A percentile compares a stretch with the other conserved stretches of the same genome.
These are phyloP conservation scores for Trichoderma arundinaceum DNA, from an alignment of 2,329 filamentous ascomycete species.

Conservation along the genomic window DNA sequence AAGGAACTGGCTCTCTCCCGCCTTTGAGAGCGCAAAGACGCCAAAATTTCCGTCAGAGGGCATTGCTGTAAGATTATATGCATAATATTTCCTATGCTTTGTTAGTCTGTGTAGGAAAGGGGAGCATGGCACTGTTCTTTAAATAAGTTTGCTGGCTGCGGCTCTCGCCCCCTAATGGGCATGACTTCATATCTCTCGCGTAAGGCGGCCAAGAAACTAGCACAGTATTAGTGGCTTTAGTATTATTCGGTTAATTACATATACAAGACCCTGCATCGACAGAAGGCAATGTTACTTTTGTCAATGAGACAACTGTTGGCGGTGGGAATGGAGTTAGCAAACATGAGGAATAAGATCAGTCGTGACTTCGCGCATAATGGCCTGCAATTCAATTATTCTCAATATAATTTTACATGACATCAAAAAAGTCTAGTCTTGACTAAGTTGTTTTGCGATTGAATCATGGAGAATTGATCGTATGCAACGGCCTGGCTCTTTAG, in stretches of 20 bases:
- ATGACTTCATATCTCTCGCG: too few relatives aligned
- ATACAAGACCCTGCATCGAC: not conserved
- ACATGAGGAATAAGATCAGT: too few relatives aligned
- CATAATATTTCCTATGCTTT: not conserved
- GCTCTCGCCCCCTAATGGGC: conserved; percentile 5
- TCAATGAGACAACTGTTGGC: not conserved
- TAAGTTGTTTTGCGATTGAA: too few relatives aligned
- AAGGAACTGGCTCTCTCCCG: not conserved
- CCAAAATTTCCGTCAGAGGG: conserved; percentile 16
- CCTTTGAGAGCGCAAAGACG: conserved; percentile 20
- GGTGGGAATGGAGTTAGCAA: too few relatives aligned
- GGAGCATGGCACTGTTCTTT: not conserved
- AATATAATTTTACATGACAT: too few relatives aligned
- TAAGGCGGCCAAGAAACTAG: not conserved
- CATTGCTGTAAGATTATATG: not conserved
- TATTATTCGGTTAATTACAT: conserved; percentile 13
- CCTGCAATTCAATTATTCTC: too few relatives aligned
- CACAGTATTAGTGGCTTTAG: conserved; percentile 15
- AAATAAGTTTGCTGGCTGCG: not conserved
- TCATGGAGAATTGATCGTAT: too few relatives aligned
- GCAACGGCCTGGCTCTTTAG: too few relatives aligned
- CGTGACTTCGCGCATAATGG: too few relatives aligned
- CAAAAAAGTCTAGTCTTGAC: too few relatives aligned
- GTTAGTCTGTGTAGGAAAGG: not conserved
- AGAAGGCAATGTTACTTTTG: not conserved